Base-by-base conservation (phyloP, 495 filamentous ascomycete species). In the Daldinia bambusicola region DNA sequence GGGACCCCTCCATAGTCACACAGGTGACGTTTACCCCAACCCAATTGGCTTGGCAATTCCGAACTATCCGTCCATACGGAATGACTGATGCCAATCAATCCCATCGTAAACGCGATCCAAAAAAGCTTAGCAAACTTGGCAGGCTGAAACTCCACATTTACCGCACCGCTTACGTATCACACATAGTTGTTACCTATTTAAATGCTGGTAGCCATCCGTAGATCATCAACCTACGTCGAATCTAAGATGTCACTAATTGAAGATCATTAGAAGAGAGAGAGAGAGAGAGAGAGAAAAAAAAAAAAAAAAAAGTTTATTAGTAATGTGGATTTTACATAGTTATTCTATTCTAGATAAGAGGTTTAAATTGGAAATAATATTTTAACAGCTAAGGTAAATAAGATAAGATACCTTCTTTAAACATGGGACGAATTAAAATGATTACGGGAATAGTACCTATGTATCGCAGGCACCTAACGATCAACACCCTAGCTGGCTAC, bases 41-140 rank as follows among this genome's bases (percentile, higher is more conserved):
- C 53, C 48, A 40, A 61, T 68, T 72, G 64, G 64, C 64, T 68
- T 72, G 64, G 70, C 64, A 55, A 64, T 68, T 59, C 70, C 70
- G 70, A 68, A 18, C 16, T 22, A 72, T 65, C 70, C 70, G 70
- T 52, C 55, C 16, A 32, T 32, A 45, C n/a, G 48, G 32, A 50
- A 37, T 58, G 37, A 14, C 52, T 36, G 18, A 48, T 13, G 14
- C 63, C 69, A 72, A 72, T 72, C 52, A 63, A 12, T 50, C n/a
- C 36, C 10, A 6, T 10, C n/a, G 13, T 9, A 63, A 67, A 59
- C 32, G 61, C 60, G 45, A 64, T 52, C 61, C 55, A 7, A 43
- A 43, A 71, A 71, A 71, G 68, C 68, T 71, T 71, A 62, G 68
- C 60, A 51, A 51, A n/a, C 61, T 66, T 61, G 61, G 56, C 67